phyloP scores from a whole-genome alignment of 345 rosid species.

The Eucalyptus urophylla region DNA sequence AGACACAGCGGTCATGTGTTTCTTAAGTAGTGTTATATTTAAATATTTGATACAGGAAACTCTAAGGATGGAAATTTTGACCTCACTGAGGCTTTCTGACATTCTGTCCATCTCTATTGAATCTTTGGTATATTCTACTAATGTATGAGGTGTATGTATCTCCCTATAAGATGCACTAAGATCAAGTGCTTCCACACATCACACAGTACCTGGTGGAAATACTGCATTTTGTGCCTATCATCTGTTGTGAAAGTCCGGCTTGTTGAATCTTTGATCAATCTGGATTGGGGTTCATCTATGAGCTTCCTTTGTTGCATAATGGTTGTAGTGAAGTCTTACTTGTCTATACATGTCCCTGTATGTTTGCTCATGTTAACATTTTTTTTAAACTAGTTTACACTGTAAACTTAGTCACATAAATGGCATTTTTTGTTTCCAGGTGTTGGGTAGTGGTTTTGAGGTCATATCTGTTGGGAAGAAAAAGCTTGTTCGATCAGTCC shows the following conservation, averaged over 20 bases:
- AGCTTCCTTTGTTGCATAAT: not conserved
- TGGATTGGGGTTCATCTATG: not conserved
- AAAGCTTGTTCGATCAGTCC: constrained; percentile 85
- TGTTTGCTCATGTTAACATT: not conserved
- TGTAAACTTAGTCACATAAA: not conserved
- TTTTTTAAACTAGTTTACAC: not conserved
- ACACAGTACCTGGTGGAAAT: not conserved
- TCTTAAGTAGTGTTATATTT: not conserved
- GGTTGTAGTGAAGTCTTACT: not conserved
- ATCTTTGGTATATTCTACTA: not conserved
- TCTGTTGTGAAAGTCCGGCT: not conserved
- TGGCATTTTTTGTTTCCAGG: constrained; percentile 14
- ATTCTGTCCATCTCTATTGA: not conserved
- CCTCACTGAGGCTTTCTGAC: not conserved
- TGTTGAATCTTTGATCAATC: not conserved
- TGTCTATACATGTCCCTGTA: not conserved
- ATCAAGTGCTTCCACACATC: not conserved
- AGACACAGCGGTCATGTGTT: not conserved
- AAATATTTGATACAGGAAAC: not conserved
- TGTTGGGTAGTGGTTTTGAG: constrained; percentile 83
- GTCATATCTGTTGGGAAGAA: constrained; percentile 81
- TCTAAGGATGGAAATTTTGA: not conserved
- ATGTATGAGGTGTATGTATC: not conserved
- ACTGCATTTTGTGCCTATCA: not conserved
- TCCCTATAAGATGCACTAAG: not conserved